Base-by-base conservation (phyloP, 1,284 basidiomycete species). In the Leccinum huronense region DNA sequence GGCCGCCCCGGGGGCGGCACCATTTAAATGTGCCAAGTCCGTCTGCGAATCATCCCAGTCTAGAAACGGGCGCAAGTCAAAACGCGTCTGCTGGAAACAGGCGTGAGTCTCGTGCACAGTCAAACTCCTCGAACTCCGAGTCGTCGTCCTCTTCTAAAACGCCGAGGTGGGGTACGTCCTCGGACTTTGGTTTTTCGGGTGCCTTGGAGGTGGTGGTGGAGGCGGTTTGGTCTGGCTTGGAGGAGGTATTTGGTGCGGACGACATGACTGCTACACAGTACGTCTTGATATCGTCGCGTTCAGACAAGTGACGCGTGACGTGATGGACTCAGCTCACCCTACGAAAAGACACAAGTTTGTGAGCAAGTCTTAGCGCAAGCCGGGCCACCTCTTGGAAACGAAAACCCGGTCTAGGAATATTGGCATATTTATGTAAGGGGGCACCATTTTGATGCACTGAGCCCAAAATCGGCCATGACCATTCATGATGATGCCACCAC, bases 41-140 rank as follows among this genome's bases (percentile, higher is more conserved):
- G 93, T 93, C 69, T 93, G 83, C 0, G 89, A 86, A 71, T 94
- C 90, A 63, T 93, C 88, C 93, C 93, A 94, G 72, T 94, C 92
- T 94, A 38, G n/a, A 30, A 19, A 45, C 48, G 5, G 42, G 30
- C 57, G 54, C 66, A 31, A 65, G 64, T 33, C 34, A 13, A 14
- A 60, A 62, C 30, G 27, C 27, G 38, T 2, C 45, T 48, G 11
- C 45, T 48, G 16, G 16, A 8, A 8, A 33, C 23, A 27, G 23
- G 34, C 13, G n/a, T n/a, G 40, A 27, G 1, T 42, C 40, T 42
- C 40, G 40, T 79, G 88, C 88, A 55, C 84, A 86, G 10, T 82
- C 78, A 72, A 93, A 93, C 72, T 92, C 90, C 69, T 93, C 93
- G 72, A 90, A 93, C 77, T 93, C 23, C 23, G 23, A 27, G 23